Base-by-base conservation (phyloP, 306 rosid species). In the Castanospermum australe region DNA sequence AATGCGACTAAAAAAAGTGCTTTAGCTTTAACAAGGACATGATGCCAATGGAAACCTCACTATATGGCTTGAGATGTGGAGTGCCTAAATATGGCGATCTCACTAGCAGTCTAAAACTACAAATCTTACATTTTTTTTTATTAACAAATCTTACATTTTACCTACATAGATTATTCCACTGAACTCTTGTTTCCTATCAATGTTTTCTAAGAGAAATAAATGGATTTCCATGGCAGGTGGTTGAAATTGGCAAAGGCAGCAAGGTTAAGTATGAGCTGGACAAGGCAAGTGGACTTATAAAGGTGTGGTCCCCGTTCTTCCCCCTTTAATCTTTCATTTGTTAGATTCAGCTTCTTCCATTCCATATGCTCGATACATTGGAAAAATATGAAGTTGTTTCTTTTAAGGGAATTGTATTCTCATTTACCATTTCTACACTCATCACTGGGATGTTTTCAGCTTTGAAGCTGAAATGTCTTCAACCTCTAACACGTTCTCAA, bases 191-290 rank as follows among this genome's bases (percentile, higher is more conserved):
- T 70, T 67, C 33, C 13, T 44, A 59, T 30, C 28, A 28, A 11
- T 21, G 30, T 64, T 75, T 69, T 47, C 42, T 52, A 18, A 79
- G 65, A 21, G 36, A 45, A 41, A 68, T 79, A 38, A 67, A 72
- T 76, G 66, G 55, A 67, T 84, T 87, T 80, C 48, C 48, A 51
- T 79, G 87, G 52, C 88, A 93, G 99, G 99, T 95, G 64, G 84
- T 95, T 79, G 99, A 95, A 91, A 95, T 95, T 80, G 35, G 96
- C 77, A 91, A 89, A 88, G 99, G 99, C 48, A 84, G 98, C 84
- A 95, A 95, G 92, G 98, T 93, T 72, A 95, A 95, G 87, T 93
- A 95, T 36, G 98, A 95, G 91, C 91, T 95, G 61, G 98, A 95
- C 91, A 95, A 95, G 88, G 25, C 83, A 44, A 90, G 82, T 84